These are phyloP conservation scores for Amphichorda felina DNA, from an alignment of 2,329 filamentous ascomycete species.

Conservation along the genomic window DNA sequence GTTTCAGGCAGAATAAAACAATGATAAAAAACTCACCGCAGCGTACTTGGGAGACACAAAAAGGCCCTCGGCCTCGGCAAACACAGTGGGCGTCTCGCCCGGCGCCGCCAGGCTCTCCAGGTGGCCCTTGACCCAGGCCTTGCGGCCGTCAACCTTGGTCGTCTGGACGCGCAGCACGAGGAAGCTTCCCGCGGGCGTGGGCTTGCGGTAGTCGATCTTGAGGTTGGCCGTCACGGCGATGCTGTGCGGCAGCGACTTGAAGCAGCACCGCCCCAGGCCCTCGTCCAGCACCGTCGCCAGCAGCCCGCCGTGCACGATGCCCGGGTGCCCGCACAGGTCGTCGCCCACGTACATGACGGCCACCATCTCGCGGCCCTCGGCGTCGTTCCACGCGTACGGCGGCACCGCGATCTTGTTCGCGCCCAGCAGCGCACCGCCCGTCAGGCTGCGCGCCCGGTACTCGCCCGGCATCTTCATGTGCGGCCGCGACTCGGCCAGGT, in stretches of 20 bases:
- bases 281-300: constrained; percentile 91
- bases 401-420: constrained; percentile 69
- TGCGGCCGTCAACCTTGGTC: constrained; percentile 77
- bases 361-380: constrained; percentile 55
- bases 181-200: constrained; percentile 63
- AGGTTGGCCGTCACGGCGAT: constrained; percentile 80
- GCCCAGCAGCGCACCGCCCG: constrained; percentile 67
- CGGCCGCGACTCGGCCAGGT: constrained; percentile 66
- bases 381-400: constrained; percentile 65
- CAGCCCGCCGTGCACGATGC: constrained; percentile 81
- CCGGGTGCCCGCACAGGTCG: constrained; percentile 79
- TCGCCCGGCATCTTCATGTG: constrained; percentile 72
- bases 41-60: constrained; percentile 85
- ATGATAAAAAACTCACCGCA: constrained; percentile 39
- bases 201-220: constrained; percentile 71
- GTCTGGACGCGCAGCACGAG: constrained; percentile 72
- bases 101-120: constrained; percentile 64
- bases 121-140: constrained; percentile 84
- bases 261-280: constrained; percentile 77
- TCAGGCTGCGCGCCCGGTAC: constrained; percentile 65
- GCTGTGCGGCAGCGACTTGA: constrained; percentile 76
- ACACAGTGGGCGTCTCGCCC: constrained; percentile 49
- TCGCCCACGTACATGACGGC: constrained; percentile 66
- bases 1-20: not conserved
- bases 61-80: constrained; percentile 75